Base-by-base conservation (phyloP, 129 eudicot species). In the Smallanthus sonchifolius region DNA sequence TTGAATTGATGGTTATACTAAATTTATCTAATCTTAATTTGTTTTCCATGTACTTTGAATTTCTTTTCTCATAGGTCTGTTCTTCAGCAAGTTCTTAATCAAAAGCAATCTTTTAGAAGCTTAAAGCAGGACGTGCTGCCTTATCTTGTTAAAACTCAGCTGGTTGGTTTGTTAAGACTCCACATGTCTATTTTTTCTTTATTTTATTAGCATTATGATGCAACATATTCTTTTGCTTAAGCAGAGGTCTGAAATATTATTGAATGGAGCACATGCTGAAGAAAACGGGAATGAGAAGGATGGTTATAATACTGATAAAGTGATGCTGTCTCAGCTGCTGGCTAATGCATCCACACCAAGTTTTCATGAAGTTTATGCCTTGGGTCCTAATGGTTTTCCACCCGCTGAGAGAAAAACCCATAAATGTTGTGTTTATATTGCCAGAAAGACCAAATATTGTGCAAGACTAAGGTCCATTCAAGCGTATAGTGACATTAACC, bases 351-450 rank as follows among this genome's bases (percentile, higher is more conserved):
- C 97, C 60, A 82, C 92, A 32, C 97, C 86, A 73, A 94, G 91
- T 85, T 90, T 94, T 70, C 97, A 90, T 80, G 98, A 90, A 63
- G 82, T 79, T 38, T 80, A 83, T 80, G 93, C 91, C 10, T 32
- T 75, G 82, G 90, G 88, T 54, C 87, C 84, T 7, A 84, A 85
- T 55, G 96, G 91, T 32, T 77, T 87, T 83, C 77, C 84, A 3
- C 80, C 86, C 6, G 28, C 48, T 48, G 76, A 83, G 38, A 90
- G 83, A 75, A 93, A 81, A 86, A 88, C 97, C 35, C 98, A 94
- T 65, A 94, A 90, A 74, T 94, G 98, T 60, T 90, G 98, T 74
- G 91, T 85, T 70, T 90, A 94, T 79, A 85, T 94, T 79, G 97
- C 98, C 37, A 82, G 78, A 79, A 90, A 88, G 71, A 84, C 78